phyloP scores from a whole-genome alignment of 1,284 basidiomycete species.

The Ceratobasidium theobromae region DNA sequence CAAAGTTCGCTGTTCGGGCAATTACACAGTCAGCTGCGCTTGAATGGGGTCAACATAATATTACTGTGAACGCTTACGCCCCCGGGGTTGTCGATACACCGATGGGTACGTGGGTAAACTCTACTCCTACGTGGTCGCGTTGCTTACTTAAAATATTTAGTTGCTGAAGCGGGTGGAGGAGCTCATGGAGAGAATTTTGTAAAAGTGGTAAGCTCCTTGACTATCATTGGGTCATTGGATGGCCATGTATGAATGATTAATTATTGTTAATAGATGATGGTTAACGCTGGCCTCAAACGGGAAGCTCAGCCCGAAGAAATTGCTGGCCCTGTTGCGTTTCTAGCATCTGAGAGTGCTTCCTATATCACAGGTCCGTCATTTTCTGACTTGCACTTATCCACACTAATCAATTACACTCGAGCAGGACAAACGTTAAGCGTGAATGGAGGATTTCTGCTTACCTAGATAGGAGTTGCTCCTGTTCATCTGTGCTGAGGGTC shows the following conservation, averaged over 20 bases:
- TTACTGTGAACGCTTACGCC: slow-evolving; percentile 35
- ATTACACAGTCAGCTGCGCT: slow-evolving; percentile 40
- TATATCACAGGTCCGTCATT: slow-evolving; percentile 38
- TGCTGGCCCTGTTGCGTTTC: slow-evolving; percentile 32
- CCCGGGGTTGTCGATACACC: slow-evolving; percentile 34
- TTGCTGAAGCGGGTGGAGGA: neutral
- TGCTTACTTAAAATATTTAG: neutral
- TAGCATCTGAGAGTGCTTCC: slow-evolving; percentile 36
- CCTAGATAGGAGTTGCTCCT: no score
- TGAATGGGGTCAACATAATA: slow-evolving; percentile 38
- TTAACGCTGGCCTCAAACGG: slow-evolving; percentile 17
- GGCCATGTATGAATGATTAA: neutral
- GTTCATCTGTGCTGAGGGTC: no score
- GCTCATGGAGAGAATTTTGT: slow-evolving; percentile 1
- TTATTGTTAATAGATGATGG: neutral
- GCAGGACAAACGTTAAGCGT: neutral
- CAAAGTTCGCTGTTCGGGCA: slow-evolving; percentile 42
- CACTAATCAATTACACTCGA: neutral
- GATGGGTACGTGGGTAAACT: slow-evolving; percentile 12
- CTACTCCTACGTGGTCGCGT: neutral
- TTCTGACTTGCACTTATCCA: neutral
- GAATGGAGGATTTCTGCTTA: neutral
- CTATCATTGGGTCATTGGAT: neutral
- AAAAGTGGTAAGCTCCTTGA: slow-evolving; percentile 6
- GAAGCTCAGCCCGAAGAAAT: slow-evolving; percentile 36